phyloP scores from a whole-genome alignment of 75 land plant species.

The Pseudotsuga menziesii region DNA sequence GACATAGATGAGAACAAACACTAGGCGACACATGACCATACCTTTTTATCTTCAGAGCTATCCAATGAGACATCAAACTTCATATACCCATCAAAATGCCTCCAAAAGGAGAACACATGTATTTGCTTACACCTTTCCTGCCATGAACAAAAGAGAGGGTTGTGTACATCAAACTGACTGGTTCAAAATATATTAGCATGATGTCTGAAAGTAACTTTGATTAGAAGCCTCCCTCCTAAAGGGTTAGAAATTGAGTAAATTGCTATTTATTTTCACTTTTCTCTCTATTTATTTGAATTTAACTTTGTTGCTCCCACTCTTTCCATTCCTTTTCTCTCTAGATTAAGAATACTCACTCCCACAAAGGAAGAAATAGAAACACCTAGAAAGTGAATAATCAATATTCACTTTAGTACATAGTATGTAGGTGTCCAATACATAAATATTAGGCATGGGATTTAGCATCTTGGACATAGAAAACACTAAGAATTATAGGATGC shows the following conservation, averaged over 20 bases:
- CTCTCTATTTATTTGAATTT: neutral
- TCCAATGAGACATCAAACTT: constrained; percentile 1
- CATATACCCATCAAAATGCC: constrained; percentile 2
- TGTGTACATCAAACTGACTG: neutral
- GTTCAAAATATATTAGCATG: neutral
- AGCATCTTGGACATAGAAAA: neutral
- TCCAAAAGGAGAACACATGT: neutral
- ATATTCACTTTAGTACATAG: no score
- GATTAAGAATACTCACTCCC: neutral
- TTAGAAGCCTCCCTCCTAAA: neutral
- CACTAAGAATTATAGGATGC: neutral
- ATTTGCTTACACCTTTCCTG: constrained; percentile 2
- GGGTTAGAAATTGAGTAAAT: neutral
- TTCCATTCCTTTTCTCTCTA: neutral
- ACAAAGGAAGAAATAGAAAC: neutral
- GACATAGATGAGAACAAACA: constrained; percentile 2
- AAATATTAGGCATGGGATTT: neutral
- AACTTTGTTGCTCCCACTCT: neutral
- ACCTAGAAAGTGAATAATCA: neutral
- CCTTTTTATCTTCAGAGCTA: neutral
- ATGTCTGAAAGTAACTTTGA: neutral
- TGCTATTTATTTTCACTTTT: neutral
- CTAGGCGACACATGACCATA: neutral
- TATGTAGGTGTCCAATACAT: no score
- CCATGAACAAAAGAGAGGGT: neutral